Evolutionary conservation across 371 early-diverging fungal species (phyloP).

Genomic region (Syncephalastrum monosporum): DNA sequence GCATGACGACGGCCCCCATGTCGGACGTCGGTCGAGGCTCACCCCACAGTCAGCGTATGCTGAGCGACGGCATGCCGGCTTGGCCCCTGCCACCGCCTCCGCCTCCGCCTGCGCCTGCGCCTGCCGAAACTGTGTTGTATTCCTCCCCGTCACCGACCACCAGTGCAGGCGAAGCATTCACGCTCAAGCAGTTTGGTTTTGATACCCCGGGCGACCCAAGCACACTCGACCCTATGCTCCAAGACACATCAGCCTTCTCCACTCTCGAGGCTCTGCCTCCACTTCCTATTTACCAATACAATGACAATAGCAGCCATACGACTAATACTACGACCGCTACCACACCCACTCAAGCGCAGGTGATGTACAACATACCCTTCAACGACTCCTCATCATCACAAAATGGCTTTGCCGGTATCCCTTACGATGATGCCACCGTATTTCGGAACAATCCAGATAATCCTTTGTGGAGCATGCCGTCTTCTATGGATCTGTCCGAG

Average conservation of each 20-base stretch:
- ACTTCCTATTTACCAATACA: slow-evolving; percentile 17
- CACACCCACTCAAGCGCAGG: background rate
- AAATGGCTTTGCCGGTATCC: background rate
- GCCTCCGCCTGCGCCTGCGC: no score
- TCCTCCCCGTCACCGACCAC: slow-evolving; percentile 8
- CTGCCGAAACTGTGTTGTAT: background rate
- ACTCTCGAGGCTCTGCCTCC: slow-evolving; percentile 6
- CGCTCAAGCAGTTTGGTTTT: slow-evolving; percentile 47
- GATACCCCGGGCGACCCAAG: slow-evolving; percentile 29
- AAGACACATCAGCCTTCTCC: slow-evolving; percentile 3
- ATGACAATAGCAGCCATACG: background rate
- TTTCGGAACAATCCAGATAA: slow-evolving; percentile 47
- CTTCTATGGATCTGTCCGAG: slow-evolving; percentile 48
- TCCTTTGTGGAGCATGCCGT: slow-evolving; percentile 44
- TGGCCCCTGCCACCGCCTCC: background rate
- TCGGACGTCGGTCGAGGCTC: slow-evolving; percentile 20
- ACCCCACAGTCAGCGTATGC: background rate
- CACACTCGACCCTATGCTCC: slow-evolving; percentile 7
- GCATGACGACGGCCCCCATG: background rate
- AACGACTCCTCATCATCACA: slow-evolving; percentile 1
- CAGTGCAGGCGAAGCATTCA: slow-evolving; percentile 31
- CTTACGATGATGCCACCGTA: slow-evolving; percentile 5
- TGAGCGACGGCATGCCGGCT: no score
- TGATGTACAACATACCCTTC: slow-evolving; percentile 2
- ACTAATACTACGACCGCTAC: no score